phyloP scores from a whole-genome alignment of 225 moss, liverwort and hornwort genomes.

The Pleurozium schreberi region DNA sequence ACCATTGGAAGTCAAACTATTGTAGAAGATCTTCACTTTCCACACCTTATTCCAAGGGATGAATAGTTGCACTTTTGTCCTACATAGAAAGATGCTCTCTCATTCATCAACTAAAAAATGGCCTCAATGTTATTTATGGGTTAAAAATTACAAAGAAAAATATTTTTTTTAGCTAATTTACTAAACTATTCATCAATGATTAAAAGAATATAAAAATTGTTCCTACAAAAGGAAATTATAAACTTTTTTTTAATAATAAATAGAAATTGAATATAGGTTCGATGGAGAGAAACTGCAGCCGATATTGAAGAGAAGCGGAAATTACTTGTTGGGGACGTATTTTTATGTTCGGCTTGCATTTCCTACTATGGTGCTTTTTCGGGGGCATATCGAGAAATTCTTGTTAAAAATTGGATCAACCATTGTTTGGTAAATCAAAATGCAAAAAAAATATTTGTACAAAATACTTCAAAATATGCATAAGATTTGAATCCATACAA shows the following conservation, averaged over 20 bases:
- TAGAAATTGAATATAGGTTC: slow-evolving; percentile 9
- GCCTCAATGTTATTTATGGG: too few relatives aligned
- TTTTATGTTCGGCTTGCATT: slow-evolving; percentile 78
- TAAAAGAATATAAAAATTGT: too few relatives aligned
- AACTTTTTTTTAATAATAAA: too few relatives aligned
- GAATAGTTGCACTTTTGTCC: too few relatives aligned
- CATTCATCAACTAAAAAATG: too few relatives aligned
- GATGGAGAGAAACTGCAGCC: slow-evolving; percentile 67
- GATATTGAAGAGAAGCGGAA: slow-evolving; percentile 68
- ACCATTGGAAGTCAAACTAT: too few relatives aligned
- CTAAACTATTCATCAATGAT: not conserved
- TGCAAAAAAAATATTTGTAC: too few relatives aligned
- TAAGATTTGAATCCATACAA: not conserved
- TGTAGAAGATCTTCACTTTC: too few relatives aligned
- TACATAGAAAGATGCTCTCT: too few relatives aligned
- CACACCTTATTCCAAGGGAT: too few relatives aligned
- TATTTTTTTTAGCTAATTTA: not conserved
- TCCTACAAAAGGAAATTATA: fast-evolving
- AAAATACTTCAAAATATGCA: not conserved
- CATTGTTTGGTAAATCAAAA: slow-evolving; percentile 40
- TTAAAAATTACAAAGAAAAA: too few relatives aligned
- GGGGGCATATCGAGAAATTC: slow-evolving; percentile 58
- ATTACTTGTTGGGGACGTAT: slow-evolving; percentile 81
- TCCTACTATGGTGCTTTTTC: slow-evolving; percentile 95
- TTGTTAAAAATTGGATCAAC: slow-evolving; percentile 63